Evolutionary conservation across 768 basidiomycete species (phyloP).

Genomic region (Ramaria sp.): DNA sequence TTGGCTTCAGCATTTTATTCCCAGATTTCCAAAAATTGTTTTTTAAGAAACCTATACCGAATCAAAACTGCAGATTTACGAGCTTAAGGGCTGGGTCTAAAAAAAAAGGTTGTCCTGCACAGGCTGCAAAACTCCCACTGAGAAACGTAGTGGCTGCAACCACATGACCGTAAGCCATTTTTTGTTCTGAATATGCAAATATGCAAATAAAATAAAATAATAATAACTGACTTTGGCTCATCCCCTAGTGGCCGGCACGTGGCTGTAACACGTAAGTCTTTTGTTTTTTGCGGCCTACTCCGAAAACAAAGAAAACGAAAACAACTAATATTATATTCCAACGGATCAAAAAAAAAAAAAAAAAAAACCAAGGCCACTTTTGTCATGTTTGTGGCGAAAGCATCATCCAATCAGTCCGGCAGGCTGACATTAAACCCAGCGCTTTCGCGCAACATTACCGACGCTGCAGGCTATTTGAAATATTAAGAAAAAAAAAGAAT

Average conservation of each 20-base stretch:
- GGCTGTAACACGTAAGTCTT: conserved; percentile 24
- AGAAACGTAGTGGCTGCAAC: conserved; percentile 25
- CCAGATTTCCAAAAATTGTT: no score
- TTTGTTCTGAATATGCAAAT: conserved; percentile 26
- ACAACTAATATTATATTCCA: neutral
- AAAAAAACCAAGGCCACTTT: no score
- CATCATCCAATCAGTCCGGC: conserved; percentile 20
- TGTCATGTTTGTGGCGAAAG: conserved; percentile 23
- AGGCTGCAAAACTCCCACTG: conserved; percentile 29
- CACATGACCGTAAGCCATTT: conserved; percentile 24
- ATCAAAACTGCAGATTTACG: conserved; percentile 20
- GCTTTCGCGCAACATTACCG: conserved; percentile 19
- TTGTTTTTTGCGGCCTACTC: no score
- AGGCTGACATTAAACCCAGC: conserved; percentile 13
- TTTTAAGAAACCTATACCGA: conserved; percentile 36
- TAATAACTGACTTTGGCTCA: neutral
- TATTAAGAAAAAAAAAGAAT: no score
- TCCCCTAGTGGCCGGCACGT: conserved; percentile 19
- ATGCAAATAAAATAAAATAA: neutral
- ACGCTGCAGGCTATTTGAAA: conserved; percentile 18
- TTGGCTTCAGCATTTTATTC: no score
- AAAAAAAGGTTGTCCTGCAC: neutral
- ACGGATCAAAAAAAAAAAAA: no score
- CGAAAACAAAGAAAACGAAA: no score
- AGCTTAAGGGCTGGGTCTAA: neutral